Percentiles rank a stretch among this genome's conserved stretches.
Evolutionary conservation across 208 protist genomes (phyloP).

Genomic region (Trypanosoma platydactyli): DNA sequence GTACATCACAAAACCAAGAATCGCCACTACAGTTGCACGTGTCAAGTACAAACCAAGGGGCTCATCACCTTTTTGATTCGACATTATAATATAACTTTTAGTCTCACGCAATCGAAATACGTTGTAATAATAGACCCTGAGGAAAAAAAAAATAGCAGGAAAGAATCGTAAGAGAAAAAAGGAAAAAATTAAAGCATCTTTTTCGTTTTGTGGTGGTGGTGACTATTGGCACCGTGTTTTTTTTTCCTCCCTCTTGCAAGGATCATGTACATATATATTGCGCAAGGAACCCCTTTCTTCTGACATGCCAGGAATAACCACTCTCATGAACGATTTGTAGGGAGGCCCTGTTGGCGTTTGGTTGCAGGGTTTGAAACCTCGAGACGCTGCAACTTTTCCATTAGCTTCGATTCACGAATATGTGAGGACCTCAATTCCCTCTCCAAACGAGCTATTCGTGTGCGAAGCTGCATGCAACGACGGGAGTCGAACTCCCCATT

Average conservation of each 20-base stretch:
- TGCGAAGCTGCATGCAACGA: constrained; percentile 12
- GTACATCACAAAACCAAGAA: constrained; percentile 55
- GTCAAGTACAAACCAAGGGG: constrained; percentile 38
- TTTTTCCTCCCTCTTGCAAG: too few species aligned
- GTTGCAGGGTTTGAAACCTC: not conserved
- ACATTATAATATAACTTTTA: too few species aligned
- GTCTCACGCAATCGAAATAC: too few species aligned
- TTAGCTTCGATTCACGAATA: constrained; percentile 14
- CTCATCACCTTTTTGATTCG: not conserved
- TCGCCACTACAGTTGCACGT: constrained; percentile 38
- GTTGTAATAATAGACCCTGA: too few species aligned
- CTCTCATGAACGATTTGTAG: not conserved
- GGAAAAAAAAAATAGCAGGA: too few species aligned
- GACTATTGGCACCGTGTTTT: too few species aligned
- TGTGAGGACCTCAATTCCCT: constrained; percentile 5
- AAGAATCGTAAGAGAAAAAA: too few species aligned
- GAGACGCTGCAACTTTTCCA: constrained; percentile 7
- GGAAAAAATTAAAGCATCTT: too few species aligned
- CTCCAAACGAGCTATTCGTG: constrained; percentile 15
- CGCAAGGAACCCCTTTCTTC: too few species aligned
- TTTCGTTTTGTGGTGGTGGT: too few species aligned
- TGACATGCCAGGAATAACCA: too few species aligned
- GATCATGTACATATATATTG: too few species aligned
- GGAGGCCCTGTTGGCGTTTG: not conserved
- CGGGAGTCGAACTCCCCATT: constrained; percentile 16